Conservation (phyloP, 306 rosid species). For the Castanea mollissima region DNA sequence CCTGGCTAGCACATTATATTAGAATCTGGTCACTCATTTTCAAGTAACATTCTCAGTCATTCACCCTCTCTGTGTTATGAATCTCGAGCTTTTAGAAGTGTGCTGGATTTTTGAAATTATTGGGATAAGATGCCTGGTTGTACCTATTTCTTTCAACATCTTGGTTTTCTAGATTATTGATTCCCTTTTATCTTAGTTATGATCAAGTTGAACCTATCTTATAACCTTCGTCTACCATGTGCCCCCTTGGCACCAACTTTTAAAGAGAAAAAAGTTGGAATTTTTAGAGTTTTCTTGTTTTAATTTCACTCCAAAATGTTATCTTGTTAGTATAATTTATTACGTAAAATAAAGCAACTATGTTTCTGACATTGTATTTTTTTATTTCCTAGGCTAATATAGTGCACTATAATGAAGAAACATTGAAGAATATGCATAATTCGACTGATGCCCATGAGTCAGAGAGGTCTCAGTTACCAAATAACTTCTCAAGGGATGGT, state of each 20-base stretch:
- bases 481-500: constrained; percentile 47
- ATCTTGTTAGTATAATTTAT: neutral
- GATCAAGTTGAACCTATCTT: neutral
- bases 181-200: neutral
- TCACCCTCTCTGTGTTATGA: neutral
- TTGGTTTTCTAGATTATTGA: neutral
- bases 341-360: neutral
- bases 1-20: neutral
- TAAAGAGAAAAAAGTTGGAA: neutral
- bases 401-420: constrained; percentile 73
- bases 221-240: neutral
- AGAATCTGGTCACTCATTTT: neutral
- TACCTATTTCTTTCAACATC: neutral
- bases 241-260: neutral
- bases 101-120: neutral
- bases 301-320: neutral
- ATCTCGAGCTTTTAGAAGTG: too few relatives aligned
- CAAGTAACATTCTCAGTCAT: neutral
- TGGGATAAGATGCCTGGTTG: neutral
- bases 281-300: neutral
- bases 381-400: constrained; percentile 63
- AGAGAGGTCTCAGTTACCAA: constrained; percentile 42
- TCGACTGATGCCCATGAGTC: constrained; percentile 56
- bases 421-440: constrained; percentile 63
- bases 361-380: constrained; percentile 23